Conservation (phyloP, 768 basidiomycete genomes). For the Cystobasidium onofrii region DNA sequence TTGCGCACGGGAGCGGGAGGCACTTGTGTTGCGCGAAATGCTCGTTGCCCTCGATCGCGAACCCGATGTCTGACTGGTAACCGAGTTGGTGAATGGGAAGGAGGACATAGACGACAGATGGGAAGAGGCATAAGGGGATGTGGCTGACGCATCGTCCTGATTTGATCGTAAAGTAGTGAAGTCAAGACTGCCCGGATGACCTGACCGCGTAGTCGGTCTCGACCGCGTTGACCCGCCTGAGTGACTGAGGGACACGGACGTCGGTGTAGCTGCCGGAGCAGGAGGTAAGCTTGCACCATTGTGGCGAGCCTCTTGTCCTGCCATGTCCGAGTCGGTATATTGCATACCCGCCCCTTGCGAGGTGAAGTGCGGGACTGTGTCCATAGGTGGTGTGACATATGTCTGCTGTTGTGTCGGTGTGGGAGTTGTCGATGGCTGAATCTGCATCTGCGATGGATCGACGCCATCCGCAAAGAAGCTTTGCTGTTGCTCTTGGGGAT, state of each 20-base stretch:
- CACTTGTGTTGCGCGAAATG: conserved; percentile 2
- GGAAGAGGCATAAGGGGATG: conserved; percentile 10
- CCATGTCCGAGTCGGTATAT: conserved; percentile 13
- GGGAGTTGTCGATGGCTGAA: not conserved
- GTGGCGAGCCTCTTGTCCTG: not conserved
- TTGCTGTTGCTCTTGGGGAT: not conserved
- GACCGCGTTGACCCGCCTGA: conserved; percentile 5
- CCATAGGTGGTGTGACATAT: conserved; percentile 25
- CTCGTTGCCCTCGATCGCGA: conserved; percentile 22
- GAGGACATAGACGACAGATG: conserved; percentile 26
- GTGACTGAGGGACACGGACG: not conserved
- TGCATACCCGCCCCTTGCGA: not conserved
- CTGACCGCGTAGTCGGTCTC: not conserved
- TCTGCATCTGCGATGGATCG: conserved; percentile 5
- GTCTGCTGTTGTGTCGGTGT: conserved; percentile 16
- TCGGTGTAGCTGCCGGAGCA: not conserved
- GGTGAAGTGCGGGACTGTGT: not conserved
- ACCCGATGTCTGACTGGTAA: conserved; percentile 17
- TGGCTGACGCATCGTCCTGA: conserved; percentile 3
- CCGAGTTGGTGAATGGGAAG: conserved; percentile 24
- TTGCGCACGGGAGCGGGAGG: conserved; percentile 19
- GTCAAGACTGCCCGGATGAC: conserved; percentile 8
- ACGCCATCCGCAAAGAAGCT: not conserved
- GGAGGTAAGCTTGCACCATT: not conserved
- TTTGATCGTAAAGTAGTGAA: conserved; percentile 18